phyloP scores from a whole-genome alignment of 495 filamentous ascomycete genomes.

The Pseudomonodictys pantanalensis region DNA sequence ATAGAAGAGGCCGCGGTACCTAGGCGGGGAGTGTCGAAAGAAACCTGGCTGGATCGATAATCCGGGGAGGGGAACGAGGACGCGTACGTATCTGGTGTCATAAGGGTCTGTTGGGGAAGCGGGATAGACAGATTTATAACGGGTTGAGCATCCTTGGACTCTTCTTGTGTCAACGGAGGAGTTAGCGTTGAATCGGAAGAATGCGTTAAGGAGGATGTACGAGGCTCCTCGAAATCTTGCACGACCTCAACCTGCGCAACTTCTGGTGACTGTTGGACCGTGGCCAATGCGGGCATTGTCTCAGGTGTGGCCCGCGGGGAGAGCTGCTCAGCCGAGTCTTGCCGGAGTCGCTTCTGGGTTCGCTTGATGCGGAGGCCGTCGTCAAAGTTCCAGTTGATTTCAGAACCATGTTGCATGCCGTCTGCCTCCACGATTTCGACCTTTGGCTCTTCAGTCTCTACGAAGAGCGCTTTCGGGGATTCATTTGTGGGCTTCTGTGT shows the following conservation, averaged over 20 bases:
- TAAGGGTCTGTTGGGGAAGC: slow-evolving; percentile 33
- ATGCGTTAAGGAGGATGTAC: slow-evolving; percentile 45
- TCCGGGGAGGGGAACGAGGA: slow-evolving; percentile 52
- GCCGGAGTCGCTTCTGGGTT: slow-evolving; percentile 37
- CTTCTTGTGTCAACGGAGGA: slow-evolving; percentile 42
- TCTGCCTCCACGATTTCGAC: slow-evolving; percentile 50
- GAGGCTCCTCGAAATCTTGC: slow-evolving; percentile 45
- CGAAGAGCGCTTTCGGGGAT: slow-evolving; percentile 12
- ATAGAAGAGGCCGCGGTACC: slow-evolving; percentile 69
- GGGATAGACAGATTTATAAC: slow-evolving; percentile 35
- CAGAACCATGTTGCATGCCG: slow-evolving; percentile 16
- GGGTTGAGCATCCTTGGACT: slow-evolving; percentile 44
- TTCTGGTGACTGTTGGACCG: slow-evolving; percentile 6
- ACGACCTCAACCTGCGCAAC: slow-evolving; percentile 46
- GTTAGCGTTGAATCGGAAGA: slow-evolving; percentile 58
- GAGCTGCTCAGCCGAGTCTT: slow-evolving; percentile 22
- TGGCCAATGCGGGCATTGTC: too few relatives aligned
- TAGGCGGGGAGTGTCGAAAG: slow-evolving; percentile 64
- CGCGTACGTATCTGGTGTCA: slow-evolving; percentile 41
- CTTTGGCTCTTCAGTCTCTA: slow-evolving; percentile 43
- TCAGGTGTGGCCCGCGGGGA: too few relatives aligned
- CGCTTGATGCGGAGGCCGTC: slow-evolving; percentile 35
- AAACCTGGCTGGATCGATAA: slow-evolving; percentile 37
- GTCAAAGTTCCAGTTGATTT: slow-evolving; percentile 42
- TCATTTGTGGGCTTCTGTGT: background rate